Evolutionary conservation across 1,139 yeast genomes (phyloP), one percentile per base, ranked within the genome.

Genomic region (Yamadazyma sp.): DNA sequence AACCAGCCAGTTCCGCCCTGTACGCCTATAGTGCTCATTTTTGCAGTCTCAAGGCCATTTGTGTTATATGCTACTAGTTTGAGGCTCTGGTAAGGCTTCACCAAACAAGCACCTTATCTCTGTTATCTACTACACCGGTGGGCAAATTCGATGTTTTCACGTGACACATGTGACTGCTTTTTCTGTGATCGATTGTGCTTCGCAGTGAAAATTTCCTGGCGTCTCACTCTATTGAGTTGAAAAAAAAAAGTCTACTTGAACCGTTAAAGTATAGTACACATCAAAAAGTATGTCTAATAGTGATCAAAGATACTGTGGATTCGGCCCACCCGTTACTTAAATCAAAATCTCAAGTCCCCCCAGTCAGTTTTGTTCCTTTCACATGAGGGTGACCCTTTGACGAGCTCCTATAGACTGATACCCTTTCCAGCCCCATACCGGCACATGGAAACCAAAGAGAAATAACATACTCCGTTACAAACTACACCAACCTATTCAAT

Each of bases 161-260:
- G 49, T 45, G 48, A 41, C 18, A 12, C 10, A 3, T 26, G 51
- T 48, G 51, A 48, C 51, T 48, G 51, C 29, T 47, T 47, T 44
- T 37, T 28, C 31, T 9, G 5, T 14, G 27, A 18, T n/a, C 16
- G 26, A 14, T 6, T 11, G 9, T 12, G 5, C 15, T n/a, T 15
- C 27, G 14, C 10, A 16, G 18, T 14, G 31, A 23, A 26, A 23
- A 22, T 24, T 24, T 24, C 6, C 26, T 11, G 15, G 22, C 22
- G 22, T 20, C 22, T 14, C 20, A 20, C 31, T n/a, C n/a, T 28
- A 36, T 10, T 10, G 32, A 8, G 17, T n/a, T 11, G 18, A 31
- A 34, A 38, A 38, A 20, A 38, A 38, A 38, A 38, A 27, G 15
- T 34, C 34, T 34, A 34, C 36, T 34, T 30, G 31, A 36, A 36